Evolutionary conservation across 176 grass and related monocot species (phyloP).

Genomic region (Carex cristatella): DNA sequence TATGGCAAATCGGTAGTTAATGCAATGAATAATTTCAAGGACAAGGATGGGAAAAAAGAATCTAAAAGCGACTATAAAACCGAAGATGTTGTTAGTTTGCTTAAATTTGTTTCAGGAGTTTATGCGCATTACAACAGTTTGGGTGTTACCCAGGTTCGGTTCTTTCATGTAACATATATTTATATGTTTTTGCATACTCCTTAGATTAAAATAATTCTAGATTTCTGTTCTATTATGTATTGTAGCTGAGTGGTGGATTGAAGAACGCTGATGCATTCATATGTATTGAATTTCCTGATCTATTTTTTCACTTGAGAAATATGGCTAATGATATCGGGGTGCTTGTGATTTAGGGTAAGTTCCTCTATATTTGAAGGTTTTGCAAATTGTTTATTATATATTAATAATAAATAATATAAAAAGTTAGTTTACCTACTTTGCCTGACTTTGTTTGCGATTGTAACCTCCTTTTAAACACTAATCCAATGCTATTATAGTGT

Average conservation of each 20-base stretch:
- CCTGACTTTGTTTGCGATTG: no score
- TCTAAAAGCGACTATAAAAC: background rate
- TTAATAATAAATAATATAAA: no score
- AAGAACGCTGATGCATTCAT: background rate
- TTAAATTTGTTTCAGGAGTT: background rate
- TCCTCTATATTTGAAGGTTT: no score
- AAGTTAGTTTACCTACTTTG: no score
- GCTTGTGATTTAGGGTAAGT: no score
- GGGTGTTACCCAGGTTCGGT: background rate
- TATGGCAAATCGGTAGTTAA: background rate
- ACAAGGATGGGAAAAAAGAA: background rate
- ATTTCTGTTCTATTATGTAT: background rate
- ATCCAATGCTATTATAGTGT: no score
- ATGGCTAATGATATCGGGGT: background rate
- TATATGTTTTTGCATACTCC: background rate
- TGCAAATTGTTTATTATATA: no score
- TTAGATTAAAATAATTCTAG: background rate
- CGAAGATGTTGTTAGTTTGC: background rate
- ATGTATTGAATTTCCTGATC: background rate
- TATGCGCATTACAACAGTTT: background rate
- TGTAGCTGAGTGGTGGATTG: background rate
- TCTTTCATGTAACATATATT: background rate
- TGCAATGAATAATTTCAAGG: background rate
- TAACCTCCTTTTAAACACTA: no score
- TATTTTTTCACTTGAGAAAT: background rate